Conservation (phyloP, 176 grass and related monocot species). For the Avena atlantica region DNA sequence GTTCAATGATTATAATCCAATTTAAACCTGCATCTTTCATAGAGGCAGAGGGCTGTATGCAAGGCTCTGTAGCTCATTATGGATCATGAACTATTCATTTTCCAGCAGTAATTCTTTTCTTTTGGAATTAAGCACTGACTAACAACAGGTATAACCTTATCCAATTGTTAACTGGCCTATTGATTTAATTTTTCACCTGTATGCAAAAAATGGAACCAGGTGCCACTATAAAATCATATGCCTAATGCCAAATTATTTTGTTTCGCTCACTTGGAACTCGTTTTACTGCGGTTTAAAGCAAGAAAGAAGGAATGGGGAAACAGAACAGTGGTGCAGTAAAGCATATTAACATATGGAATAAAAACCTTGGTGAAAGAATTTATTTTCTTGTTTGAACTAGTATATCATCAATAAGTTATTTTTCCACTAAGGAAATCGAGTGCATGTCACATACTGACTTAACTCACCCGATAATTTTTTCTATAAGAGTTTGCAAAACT, state of each 20-base stretch:
- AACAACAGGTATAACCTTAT: background rate
- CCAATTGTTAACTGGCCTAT: background rate
- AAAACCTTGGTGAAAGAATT: slow-evolving; percentile 1
- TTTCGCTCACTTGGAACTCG: background rate
- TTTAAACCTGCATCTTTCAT: slow-evolving; percentile 18
- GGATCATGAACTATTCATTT: background rate
- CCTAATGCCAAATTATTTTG: background rate
- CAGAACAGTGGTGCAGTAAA: background rate
- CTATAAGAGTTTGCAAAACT: slow-evolving; percentile 1
- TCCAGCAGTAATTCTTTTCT: background rate
- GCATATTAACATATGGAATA: slow-evolving; percentile 16
- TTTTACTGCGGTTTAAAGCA: background rate
- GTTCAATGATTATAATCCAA: slow-evolving; percentile 39
- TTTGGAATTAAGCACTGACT: background rate
- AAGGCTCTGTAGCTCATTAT: slow-evolving; percentile 7
- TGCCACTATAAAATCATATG: slow-evolving; percentile 26
- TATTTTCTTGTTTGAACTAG: slow-evolving; percentile 8
- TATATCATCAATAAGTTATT: slow-evolving; percentile 17
- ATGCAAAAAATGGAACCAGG: background rate
- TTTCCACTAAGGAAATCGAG: background rate
- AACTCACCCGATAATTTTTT: background rate
- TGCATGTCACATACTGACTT: background rate
- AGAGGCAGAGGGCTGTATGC: background rate
- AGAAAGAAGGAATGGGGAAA: background rate
- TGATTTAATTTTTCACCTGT: background rate